These are phyloP conservation scores for Clitopilus passeckerianus DNA, from an alignment of 768 basidiomycete genomes.

Conservation along the genomic window DNA sequence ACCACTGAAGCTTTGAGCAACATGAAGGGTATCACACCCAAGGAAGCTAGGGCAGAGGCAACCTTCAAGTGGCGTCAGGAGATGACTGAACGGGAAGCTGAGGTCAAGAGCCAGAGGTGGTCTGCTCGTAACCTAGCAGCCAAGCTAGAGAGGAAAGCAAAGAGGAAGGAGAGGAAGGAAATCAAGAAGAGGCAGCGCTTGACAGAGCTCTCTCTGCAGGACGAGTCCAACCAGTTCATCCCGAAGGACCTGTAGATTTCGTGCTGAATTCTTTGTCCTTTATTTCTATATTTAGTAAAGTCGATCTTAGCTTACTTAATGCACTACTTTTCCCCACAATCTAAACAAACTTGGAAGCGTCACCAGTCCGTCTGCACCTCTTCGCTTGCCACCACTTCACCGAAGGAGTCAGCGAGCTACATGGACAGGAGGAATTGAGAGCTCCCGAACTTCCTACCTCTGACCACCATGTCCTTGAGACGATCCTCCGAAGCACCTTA, in stretches of 20 bases:
- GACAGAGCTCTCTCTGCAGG: conserved; percentile 45
- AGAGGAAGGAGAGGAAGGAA: conserved; percentile 48
- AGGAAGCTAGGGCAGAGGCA: conserved; percentile 70
- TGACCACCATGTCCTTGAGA: conserved; percentile 20
- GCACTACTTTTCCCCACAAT: not conserved
- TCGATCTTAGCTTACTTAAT: not conserved
- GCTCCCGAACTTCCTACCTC: not conserved
- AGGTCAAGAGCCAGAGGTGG: conserved; percentile 56
- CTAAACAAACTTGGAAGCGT: conserved; percentile 3
- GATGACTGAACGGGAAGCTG: conserved; percentile 52
- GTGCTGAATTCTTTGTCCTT: not conserved
- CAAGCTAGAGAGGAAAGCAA: conserved; percentile 51
- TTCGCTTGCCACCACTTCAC: conserved; percentile 5
- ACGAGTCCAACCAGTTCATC: conserved; percentile 57
- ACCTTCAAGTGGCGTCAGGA: conserved; percentile 67
- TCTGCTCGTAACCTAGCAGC: conserved; percentile 43
- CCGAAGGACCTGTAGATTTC: conserved; percentile 26
- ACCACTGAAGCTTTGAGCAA: conserved; percentile 49
- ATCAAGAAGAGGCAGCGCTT: conserved; percentile 51
- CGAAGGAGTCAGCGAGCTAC: not conserved
- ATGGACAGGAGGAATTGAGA: not conserved
- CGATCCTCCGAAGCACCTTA: conserved; percentile 34
- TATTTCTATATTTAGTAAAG: not conserved
- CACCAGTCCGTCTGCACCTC: not conserved
- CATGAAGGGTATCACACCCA: conserved; percentile 53